phyloP scores from a whole-genome alignment of 495 filamentous ascomycete genomes.

The Penicillium tannophilum region DNA sequence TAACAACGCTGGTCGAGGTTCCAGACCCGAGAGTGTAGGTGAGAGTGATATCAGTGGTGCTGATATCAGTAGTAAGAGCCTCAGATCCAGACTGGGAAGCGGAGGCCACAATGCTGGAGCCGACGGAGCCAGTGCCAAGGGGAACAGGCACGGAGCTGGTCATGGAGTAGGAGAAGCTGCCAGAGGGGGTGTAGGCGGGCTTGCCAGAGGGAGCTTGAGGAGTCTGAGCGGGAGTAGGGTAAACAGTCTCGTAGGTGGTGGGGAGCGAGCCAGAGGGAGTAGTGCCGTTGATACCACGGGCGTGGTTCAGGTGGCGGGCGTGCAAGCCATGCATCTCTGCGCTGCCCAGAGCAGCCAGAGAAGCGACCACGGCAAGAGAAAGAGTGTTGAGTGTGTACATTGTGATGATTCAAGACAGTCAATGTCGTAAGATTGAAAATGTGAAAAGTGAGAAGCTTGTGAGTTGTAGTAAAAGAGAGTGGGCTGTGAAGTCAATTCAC shows the following conservation, averaged over 20 bases:
- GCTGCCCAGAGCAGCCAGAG: slow-evolving; percentile 48
- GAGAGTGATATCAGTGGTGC: slow-evolving; percentile 38
- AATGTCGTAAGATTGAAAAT: slow-evolving; percentile 21
- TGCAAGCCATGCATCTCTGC: slow-evolving; percentile 40
- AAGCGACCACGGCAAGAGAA: slow-evolving; percentile 49
- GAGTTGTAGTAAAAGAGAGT: slow-evolving; percentile 1
- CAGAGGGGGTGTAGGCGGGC: slow-evolving; percentile 5
- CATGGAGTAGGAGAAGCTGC: slow-evolving; percentile 1
- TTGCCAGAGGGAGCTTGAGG: slow-evolving; percentile 11
- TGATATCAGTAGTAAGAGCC: slow-evolving; percentile 6
- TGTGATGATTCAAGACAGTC: slow-evolving; percentile 28
- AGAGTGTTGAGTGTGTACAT: slow-evolving; percentile 52
- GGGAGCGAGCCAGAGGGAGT: slow-evolving; percentile 13
- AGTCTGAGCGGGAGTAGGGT: slow-evolving; percentile 12
- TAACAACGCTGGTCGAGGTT: slow-evolving; percentile 55
- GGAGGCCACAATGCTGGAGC: slow-evolving; percentile 8
- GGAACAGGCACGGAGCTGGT: slow-evolving; percentile 11
- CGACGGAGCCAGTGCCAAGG: slow-evolving; percentile 12
- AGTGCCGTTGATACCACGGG: slow-evolving; percentile 20
- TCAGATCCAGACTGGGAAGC: slow-evolving; percentile 5
- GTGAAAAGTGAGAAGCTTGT: slow-evolving; percentile 13
- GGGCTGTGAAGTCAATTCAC: slow-evolving; percentile 13
- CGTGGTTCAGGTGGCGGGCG: slow-evolving; percentile 35
- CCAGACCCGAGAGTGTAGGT: slow-evolving; percentile 63
- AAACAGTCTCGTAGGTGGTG: slow-evolving; percentile 18